Percentiles rank a stretch among this genome's conserved stretches.
These are phyloP conservation scores for Microdochium trichocladiopsis DNA, from an alignment of 2,329 filamentous ascomycete genomes.

Conservation along the genomic window DNA sequence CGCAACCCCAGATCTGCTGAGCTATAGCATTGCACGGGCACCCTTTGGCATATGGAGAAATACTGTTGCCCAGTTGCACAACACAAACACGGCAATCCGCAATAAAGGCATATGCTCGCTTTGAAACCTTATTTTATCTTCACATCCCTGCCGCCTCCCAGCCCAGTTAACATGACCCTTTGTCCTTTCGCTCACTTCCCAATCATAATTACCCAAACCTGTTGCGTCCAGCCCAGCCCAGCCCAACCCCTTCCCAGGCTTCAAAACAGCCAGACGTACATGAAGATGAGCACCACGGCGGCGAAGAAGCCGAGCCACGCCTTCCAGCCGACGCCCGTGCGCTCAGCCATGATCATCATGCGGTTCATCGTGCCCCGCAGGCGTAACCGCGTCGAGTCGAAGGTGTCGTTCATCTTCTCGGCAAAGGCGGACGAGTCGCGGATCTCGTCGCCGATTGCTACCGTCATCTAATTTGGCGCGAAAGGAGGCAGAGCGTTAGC, in stretches of 20 bases:
- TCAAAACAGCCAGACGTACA: slow-evolving; percentile 87
- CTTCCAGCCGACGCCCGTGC: slow-evolving; percentile 91
- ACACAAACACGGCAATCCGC: too few relatives aligned
- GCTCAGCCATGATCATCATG: slow-evolving; percentile 93
- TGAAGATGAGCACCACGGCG: slow-evolving; percentile 75
- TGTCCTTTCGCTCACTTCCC: not conserved
- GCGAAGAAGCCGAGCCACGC: slow-evolving; percentile 88
- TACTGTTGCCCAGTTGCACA: too few relatives aligned
- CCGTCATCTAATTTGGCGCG: slow-evolving; percentile 60
- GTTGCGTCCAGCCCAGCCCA: too few relatives aligned
- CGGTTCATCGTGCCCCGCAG: slow-evolving; percentile 91
- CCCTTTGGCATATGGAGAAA: too few relatives aligned
- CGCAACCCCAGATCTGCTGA: too few relatives aligned
- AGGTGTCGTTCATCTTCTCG: slow-evolving; percentile 93
- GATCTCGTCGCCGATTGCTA: slow-evolving; percentile 93
- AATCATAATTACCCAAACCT: too few relatives aligned
- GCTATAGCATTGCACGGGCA: too few relatives aligned
- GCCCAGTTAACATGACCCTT: not conserved
- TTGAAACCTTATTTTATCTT: too few relatives aligned
- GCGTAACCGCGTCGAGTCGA: slow-evolving; percentile 75
- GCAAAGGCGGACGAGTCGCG: slow-evolving; percentile 80
- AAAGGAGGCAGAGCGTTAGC: not conserved
- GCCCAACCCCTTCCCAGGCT: slow-evolving; percentile 1
- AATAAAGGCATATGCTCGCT: too few relatives aligned
- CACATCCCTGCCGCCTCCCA: too few relatives aligned